These are phyloP conservation scores for Climacium dendroides DNA, from an alignment of 225 moss, liverwort and hornwort genomes.

Conservation along the genomic window DNA sequence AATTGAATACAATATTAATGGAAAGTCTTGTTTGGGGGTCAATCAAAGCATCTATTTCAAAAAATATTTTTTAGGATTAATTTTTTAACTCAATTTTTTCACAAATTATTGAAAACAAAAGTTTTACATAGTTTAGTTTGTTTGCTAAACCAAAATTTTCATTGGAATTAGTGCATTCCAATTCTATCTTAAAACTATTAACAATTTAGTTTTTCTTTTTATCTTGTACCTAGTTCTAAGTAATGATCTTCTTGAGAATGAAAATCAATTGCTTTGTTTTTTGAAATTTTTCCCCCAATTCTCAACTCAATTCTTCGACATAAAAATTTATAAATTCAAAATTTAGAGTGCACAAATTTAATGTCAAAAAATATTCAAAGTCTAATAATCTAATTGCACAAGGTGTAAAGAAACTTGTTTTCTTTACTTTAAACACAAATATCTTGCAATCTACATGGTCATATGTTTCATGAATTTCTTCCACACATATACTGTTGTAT, in stretches of 20 bases:
- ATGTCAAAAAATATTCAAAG: background rate
- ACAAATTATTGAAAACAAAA: background rate
- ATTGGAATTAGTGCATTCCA: background rate
- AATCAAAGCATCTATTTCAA: background rate
- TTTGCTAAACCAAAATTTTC: background rate
- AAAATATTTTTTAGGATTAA: background rate
- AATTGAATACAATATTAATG: accelerated
- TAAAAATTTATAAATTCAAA: background rate
- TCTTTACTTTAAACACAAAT: background rate
- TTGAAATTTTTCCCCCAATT: background rate
- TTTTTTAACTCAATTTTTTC: background rate
- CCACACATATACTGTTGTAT: accelerated
- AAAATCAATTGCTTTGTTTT: background rate
- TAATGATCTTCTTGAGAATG: background rate
- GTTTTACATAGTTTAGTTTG: background rate
- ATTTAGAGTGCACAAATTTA: background rate
- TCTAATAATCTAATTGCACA: background rate
- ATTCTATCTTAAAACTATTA: background rate
- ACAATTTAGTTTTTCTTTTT: background rate
- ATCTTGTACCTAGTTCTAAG: no score
- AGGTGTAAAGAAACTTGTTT: no score
- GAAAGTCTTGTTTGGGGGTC: background rate
- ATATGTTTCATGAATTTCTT: background rate
- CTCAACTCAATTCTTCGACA: background rate
- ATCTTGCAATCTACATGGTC: background rate